phyloP scores from a whole-genome alignment of 495 filamentous ascomycete species.

The Podospora anserina region DNA sequence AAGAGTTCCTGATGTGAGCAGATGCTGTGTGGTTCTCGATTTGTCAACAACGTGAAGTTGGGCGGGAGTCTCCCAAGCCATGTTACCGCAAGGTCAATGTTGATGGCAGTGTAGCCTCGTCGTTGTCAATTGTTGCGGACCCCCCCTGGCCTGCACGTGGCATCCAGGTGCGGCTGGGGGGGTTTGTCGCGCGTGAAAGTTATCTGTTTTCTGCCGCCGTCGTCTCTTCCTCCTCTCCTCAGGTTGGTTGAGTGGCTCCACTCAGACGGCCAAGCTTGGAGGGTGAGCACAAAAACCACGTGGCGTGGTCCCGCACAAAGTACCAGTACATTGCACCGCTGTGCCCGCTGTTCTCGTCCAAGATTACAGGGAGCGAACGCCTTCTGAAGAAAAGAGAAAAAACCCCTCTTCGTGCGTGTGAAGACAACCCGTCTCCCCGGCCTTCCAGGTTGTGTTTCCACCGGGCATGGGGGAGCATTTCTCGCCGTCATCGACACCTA shows the following conservation, averaged over 20 bases:
- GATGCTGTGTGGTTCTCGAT: neutral
- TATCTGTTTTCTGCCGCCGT: neutral
- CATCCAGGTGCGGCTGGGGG: constrained; percentile 1
- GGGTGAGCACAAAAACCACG: constrained; percentile 6
- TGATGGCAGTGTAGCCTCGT: constrained; percentile 1
- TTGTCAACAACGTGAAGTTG: neutral
- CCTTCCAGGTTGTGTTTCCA: neutral
- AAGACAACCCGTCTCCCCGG: neutral
- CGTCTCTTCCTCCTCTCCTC: neutral
- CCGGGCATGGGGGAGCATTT: neutral
- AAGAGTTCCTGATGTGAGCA: neutral
- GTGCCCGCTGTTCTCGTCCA: neutral
- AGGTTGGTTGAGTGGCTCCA: neutral
- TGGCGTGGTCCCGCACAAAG: constrained; percentile 11
- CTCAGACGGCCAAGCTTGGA: constrained; percentile 3
- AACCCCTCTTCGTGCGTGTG: neutral
- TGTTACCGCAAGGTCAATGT: neutral
- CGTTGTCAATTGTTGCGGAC: constrained; percentile 11
- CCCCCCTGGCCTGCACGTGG: constrained; percentile 10
- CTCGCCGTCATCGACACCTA: neutral
- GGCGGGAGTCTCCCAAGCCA: neutral
- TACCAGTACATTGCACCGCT: constrained; percentile 7
- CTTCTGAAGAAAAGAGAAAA: neutral
- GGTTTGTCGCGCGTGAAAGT: neutral
- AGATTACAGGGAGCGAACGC: constrained; percentile 1